Base-by-base conservation (phyloP, 2,329 filamentous ascomycete genomes). In the Calonectria pseudoturangicola region DNA sequence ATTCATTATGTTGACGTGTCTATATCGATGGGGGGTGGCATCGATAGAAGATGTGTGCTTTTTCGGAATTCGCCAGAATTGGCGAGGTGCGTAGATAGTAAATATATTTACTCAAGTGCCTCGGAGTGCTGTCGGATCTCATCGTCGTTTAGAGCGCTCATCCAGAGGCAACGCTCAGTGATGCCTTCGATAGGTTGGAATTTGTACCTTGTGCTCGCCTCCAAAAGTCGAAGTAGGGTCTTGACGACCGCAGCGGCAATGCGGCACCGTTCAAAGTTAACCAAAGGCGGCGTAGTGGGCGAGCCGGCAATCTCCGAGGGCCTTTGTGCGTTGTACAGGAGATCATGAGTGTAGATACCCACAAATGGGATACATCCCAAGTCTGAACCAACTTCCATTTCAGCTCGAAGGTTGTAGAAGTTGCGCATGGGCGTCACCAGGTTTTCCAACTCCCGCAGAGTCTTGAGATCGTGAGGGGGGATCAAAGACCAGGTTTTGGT, bases 181-280 rank as follows among this genome's bases (percentile, higher is more conserved):
- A 95, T 90, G 66, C 94, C 93, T 74, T 95, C 93, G 45, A 96
- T 91, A 1, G 94, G 92, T 77, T 92, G 89, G 81, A 96, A 95
- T 8, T 87, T 85, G 82, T 96, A 97, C 69, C 91, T 89, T 27
- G 92, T 91, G 81, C 94, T 96, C 1, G 93, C 93, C 83, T 97
- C 94, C 12, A 97, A 87, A n/a, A 97, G 86, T 27, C 94, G 89
- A 48, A 96, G 85, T 47, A 97, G 85, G 62, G 93, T 95, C 87
- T 97, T 97, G 75, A 96, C 92, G 47, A 96, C 93, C 1, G 90
- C 89, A 4, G 94, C 94, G 30, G 93, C 92, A 39, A 91, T 93
- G 73, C 95, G 93, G 78, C 93, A 95, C 71, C 93, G 90, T 85
- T 96, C 94, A 84, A 97, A 97, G 83, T 97, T 97, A 78, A 97